phyloP scores from a whole-genome alignment of 2,329 filamentous ascomycete species.

The Ophiocordyceps australis region DNA sequence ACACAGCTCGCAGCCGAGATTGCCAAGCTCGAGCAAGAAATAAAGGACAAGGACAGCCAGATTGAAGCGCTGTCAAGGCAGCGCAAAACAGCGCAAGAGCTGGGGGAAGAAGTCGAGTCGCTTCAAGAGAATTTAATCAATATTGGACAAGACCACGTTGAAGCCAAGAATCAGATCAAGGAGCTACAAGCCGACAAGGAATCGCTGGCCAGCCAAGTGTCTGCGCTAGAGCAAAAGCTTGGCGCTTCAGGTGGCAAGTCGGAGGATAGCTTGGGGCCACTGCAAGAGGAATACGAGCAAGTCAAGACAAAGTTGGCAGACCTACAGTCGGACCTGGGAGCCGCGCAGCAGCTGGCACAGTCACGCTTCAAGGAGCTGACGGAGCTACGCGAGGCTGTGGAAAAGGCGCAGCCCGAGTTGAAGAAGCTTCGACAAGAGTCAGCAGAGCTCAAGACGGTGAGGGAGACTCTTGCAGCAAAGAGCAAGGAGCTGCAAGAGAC shows the following conservation, averaged over 20 bases:
- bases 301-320: conserved; percentile 51
- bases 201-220: conserved; percentile 41
- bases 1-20: conserved; percentile 29
- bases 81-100: conserved; percentile 56
- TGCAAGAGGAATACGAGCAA: conserved; percentile 41
- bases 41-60: conserved; percentile 48
- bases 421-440: conserved; percentile 63
- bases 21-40: conserved; percentile 28
- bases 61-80: conserved; percentile 56
- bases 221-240: conserved; percentile 55
- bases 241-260: conserved; percentile 15
- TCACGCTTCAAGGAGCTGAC: conserved; percentile 76
- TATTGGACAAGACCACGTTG: conserved; percentile 70
- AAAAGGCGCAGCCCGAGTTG: conserved; percentile 76
- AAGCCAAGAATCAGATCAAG: conserved; percentile 62
- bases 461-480: conserved; percentile 50
- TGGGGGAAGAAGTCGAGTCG: conserved; percentile 72
- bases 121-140: conserved; percentile 63
- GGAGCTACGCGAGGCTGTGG: conserved; percentile 60
- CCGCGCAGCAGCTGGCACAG: conserved; percentile 72
- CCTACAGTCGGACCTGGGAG: conserved; percentile 68
- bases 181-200: conserved; percentile 51
- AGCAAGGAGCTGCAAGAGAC: conserved; percentile 49
- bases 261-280: conserved; percentile 30
- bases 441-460: conserved; percentile 51